Conservation (phyloP, 257 asterid species). For the Nicotiana otophora region DNA sequence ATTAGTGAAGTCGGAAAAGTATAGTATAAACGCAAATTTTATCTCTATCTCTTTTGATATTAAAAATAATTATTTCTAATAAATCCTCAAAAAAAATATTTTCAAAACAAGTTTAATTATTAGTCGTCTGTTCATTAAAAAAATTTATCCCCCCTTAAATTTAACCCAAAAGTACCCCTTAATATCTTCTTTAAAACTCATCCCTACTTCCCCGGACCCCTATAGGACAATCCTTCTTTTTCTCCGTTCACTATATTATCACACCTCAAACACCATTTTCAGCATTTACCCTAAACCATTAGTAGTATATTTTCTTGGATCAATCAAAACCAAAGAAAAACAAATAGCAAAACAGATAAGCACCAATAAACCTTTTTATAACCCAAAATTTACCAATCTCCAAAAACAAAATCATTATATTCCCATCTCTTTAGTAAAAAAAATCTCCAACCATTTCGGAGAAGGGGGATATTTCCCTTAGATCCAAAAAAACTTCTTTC, state of each 20-base stretch:
- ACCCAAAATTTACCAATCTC: neutral
- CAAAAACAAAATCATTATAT: neutral
- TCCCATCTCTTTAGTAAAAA: neutral
- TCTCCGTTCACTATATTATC: neutral
- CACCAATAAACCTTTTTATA: neutral
- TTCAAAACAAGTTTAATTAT: no score
- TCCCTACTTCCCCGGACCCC: neutral
- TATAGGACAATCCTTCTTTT: neutral
- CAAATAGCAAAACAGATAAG: neutral
- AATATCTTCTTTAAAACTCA: no score
- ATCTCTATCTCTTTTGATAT: no score
- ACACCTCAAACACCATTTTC: neutral
- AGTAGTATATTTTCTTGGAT: neutral
- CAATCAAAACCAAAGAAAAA: neutral
- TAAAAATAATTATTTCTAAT: no score
- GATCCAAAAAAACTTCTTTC: neutral
- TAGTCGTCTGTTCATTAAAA: no score
- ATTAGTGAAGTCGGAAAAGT: no score
- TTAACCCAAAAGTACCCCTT: no score
- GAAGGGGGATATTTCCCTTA: neutral
- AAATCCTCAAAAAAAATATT: no score
- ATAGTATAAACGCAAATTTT: no score
- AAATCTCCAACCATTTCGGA: slow-evolving; percentile 11
- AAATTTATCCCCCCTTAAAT: no score
- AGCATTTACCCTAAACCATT: neutral